phyloP scores from a whole-genome alignment of 805 yeast species.

The Sugiyamaella americana region DNA sequence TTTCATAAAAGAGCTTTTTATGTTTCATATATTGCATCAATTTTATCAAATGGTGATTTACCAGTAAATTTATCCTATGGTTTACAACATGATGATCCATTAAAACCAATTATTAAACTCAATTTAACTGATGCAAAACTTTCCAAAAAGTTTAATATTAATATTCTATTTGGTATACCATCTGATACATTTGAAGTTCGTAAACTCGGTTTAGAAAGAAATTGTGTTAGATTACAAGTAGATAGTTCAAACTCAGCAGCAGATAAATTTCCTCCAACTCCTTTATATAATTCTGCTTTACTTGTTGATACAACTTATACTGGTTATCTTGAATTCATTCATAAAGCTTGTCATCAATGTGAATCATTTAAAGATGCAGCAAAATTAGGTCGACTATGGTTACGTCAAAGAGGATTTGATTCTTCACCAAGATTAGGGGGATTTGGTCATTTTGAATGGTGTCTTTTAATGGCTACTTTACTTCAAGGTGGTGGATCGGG shows the following conservation, averaged over 20 bases:
- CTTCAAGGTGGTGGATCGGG: slow-evolving; percentile 63
- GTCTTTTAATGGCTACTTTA: slow-evolving; percentile 70
- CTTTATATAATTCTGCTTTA: slow-evolving; percentile 77
- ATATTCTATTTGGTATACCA: slow-evolving; percentile 69
- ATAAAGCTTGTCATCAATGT: slow-evolving; percentile 66
- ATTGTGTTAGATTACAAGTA: slow-evolving; percentile 67
- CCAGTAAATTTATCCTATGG: slow-evolving; percentile 54
- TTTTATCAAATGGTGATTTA: neutral
- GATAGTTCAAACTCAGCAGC: slow-evolving; percentile 26
- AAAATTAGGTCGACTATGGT: slow-evolving; percentile 82
- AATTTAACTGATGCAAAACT: slow-evolving; percentile 29
- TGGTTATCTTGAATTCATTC: slow-evolving; percentile 66
- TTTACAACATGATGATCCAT: slow-evolving; percentile 66
- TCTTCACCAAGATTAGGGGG: slow-evolving; percentile 65
- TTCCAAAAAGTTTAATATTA: slow-evolving; percentile 57
- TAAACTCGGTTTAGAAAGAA: slow-evolving; percentile 72
- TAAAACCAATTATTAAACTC: slow-evolving; percentile 68
- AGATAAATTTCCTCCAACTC: slow-evolving; percentile 55
- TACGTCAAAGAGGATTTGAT: slow-evolving; percentile 75
- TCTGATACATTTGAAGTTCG: slow-evolving; percentile 63
- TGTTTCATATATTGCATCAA: slow-evolving; percentile 53
- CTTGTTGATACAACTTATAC: slow-evolving; percentile 63
- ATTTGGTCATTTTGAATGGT: slow-evolving; percentile 89
- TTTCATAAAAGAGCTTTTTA: slow-evolving; percentile 86
- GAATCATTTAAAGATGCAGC: slow-evolving; percentile 85